These are phyloP conservation scores for Starmerella floris DNA, from an alignment of 805 yeast species.

Conservation along the genomic window DNA sequence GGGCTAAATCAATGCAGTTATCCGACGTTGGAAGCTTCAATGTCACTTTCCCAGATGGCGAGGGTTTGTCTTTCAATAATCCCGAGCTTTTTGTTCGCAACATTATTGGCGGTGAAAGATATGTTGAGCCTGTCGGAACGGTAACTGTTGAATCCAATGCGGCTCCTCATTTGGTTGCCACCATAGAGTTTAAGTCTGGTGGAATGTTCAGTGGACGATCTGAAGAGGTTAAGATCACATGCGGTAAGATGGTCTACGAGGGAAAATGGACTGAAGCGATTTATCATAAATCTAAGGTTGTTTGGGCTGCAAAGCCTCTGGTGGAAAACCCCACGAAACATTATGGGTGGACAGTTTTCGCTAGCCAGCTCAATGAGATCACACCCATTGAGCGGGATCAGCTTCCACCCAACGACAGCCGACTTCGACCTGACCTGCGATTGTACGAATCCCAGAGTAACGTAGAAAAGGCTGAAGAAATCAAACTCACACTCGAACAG, in stretches of 20 bases:
- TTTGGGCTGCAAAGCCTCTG: slow-evolving; percentile 64
- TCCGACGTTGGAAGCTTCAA: slow-evolving; percentile 57
- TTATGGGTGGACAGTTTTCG: slow-evolving; percentile 76
- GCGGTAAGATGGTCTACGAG: slow-evolving; percentile 21
- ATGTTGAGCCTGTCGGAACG: slow-evolving; percentile 69
- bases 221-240: slow-evolving; percentile 38
- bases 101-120: slow-evolving; percentile 87
- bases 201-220: slow-evolving; percentile 80
- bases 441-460: slow-evolving; percentile 52
- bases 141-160: slow-evolving; percentile 52
- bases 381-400: slow-evolving; percentile 51
- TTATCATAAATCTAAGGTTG: slow-evolving; percentile 21
- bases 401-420: slow-evolving; percentile 77
- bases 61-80: slow-evolving; percentile 61
- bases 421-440: slow-evolving; percentile 76
- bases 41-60: slow-evolving; percentile 48
- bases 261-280: slow-evolving; percentile 75
- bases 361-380: slow-evolving; percentile 69
- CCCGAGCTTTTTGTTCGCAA: slow-evolving; percentile 77
- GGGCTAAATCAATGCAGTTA: slow-evolving; percentile 89
- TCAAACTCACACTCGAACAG: slow-evolving; percentile 61
- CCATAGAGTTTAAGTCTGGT: slow-evolving; percentile 61
- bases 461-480: slow-evolving; percentile 54
- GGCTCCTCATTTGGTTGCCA: slow-evolving; percentile 45
- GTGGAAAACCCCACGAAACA: slow-evolving; percentile 46